Evolutionary conservation across 208 protist species (phyloP).

Genomic region (Porcisia deanei): DNA sequence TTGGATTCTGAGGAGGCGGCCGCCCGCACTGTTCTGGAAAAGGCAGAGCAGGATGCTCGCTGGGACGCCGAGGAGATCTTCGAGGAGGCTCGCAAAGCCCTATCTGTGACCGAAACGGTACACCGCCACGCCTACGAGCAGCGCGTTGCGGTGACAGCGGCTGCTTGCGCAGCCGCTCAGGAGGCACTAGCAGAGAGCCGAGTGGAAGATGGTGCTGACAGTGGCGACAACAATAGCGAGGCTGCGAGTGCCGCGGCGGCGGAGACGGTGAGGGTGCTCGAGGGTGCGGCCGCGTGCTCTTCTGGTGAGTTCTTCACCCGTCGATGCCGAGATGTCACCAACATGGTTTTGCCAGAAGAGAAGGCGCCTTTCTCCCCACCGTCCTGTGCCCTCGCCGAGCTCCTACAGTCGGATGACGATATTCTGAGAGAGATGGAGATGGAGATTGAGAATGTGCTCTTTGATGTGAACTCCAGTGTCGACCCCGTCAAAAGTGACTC

Average conservation of each 20-base stretch:
- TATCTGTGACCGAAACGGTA: conserved; percentile 26
- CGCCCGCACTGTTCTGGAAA: conserved; percentile 29
- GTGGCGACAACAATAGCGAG: not conserved
- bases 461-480: conserved; percentile 21
- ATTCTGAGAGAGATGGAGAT: conserved; percentile 78
- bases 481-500: not conserved
- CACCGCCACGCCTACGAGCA: conserved; percentile 56
- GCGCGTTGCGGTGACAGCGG: conserved; percentile 31
- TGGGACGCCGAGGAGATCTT: conserved; percentile 41
- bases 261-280: conserved; percentile 21
- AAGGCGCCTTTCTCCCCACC: not conserved
- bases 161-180: conserved; percentile 30
- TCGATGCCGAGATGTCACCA: not conserved
- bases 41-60: conserved; percentile 38
- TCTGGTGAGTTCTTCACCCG: conserved; percentile 2
- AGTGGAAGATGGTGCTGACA: not conserved
- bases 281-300: conserved; percentile 20
- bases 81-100: conserved; percentile 18
- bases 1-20: conserved; percentile 37
- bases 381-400: conserved; percentile 17
- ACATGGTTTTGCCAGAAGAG: not conserved
- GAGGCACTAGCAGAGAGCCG: conserved; percentile 8
- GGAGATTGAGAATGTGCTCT: conserved; percentile 65
- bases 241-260: conserved; percentile 6
- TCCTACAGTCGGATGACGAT: conserved; percentile 66